Base-by-base conservation (phyloP, 83 land plant species). In the Picea mariana region DNA sequence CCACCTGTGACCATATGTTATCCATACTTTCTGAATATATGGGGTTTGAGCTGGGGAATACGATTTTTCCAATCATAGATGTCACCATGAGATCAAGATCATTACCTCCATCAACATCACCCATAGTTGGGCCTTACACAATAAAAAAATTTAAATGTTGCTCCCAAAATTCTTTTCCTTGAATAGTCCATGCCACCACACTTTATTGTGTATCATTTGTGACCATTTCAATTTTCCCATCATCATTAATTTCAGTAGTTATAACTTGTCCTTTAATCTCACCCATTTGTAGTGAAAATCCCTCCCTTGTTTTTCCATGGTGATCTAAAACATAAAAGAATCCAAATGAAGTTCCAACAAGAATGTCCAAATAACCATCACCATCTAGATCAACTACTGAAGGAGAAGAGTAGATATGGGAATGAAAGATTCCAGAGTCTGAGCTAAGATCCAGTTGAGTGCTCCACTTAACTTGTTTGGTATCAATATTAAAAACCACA, bases 201-300 rank as follows among this genome's bases (percentile, higher is more conserved):
- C 96, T 98, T 79, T 98, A 98, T 83, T 94, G 94, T 16, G 88
- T 85, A 87, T 98, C 99, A 82, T 91, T 82, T 23, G 97, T 93
- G 31, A 98, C 90, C 47, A 98, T 82, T 85, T 98, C 98, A 79
- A 95, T 82, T 84, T 91, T 89, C 1, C 99, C 98, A 93, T 98
- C 97, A 86, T 96, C 98, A 91, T 98, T 98, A 62, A 98, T 94
- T 86, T 98, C 99, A 40, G 95, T 95, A 77, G 97, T 98, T 60
- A 96, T 83, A 0, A 98, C 90, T 80, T 93, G 86, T 72, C 87
- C 95, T 72, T 98, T 98, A 84, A 98, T 94, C 81, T 98, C 99
- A 44, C 99, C 99, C 98, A 97, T 97, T 84, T 91, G 92, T 76
- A 90, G 91, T 15, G 99, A 98, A 85, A 97, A 97, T 59, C 90